Evolutionary conservation across 306 rosid species (phyloP), one percentile per base, ranked within the genome.

Genomic region (Glycine latifolia): DNA sequence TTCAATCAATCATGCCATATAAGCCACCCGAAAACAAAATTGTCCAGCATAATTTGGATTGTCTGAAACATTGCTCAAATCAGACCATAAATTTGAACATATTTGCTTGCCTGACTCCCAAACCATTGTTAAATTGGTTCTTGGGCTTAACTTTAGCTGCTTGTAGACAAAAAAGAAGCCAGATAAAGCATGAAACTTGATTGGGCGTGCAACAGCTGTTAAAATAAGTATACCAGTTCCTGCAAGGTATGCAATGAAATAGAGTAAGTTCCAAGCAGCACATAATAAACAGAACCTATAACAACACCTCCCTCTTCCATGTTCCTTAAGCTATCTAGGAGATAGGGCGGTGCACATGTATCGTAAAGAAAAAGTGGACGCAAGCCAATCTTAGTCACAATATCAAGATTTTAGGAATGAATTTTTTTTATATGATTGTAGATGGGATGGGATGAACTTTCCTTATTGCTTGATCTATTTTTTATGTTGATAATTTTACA

Each of bases 151-250:
- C 78, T 91, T 89, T 81, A 94, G 79, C 72, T 65, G 84, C 84
- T 86, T 86, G 76, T 91, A 84, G 82, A 94, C 93, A 85, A 89
- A 89, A 85, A 88, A 94, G 85, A 94, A 94, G 41, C 97, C 96
- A 76, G 94, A 94, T 60, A 92, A 74, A 67, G 96, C 97, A 82
- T 92, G 96, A 67, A 91, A 91, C 66, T 86, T 73, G 20, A 78
- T 74, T 63, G 80, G 84, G 68, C 71, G 89, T 73, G 87, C 76
- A 70, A 79, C 41, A 46, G 89, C 88, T 7, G 91, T 81, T 89
- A 81, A 81, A 77, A 89, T 92, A 78, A 83, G 79, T 75, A 84
- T 67, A 46, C 73, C 85, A 53, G 87, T 73, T 67, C 90, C 97
- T 92, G 96, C 81, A 83, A 31, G 73, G 73, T 85, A 79, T 82